These are phyloP conservation scores for Biscogniauxia mediterranea DNA, from an alignment of 2,329 filamentous ascomycete species.

Conservation along the genomic window DNA sequence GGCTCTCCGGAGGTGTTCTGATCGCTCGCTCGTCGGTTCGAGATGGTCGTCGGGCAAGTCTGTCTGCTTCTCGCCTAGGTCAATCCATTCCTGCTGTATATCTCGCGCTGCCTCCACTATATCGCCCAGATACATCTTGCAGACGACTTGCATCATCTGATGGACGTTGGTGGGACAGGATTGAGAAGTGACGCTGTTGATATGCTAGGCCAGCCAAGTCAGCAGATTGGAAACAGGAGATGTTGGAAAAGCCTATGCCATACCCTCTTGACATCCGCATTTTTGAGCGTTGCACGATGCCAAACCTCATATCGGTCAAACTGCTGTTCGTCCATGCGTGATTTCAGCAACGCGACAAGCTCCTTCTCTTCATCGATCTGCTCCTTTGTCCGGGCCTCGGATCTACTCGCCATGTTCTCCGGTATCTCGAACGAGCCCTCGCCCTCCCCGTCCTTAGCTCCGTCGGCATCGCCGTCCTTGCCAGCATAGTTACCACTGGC, in stretches of 20 bases:
- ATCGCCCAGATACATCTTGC: constrained; percentile 75
- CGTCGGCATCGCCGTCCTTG: constrained; percentile 51
- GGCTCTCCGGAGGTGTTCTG: constrained; percentile 42
- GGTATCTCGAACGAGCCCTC: constrained; percentile 58
- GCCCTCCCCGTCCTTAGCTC: constrained; percentile 54
- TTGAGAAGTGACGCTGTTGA: constrained; percentile 79
- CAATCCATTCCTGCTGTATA: constrained; percentile 70
- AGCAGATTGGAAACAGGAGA: neutral
- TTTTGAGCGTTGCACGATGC: constrained; percentile 66
- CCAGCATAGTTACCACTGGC: constrained; percentile 39
- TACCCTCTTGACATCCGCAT: constrained; percentile 67
- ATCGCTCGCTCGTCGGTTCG: constrained; percentile 33
- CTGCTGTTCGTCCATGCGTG: constrained; percentile 64
- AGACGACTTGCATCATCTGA: constrained; percentile 71
- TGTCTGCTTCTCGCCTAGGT: constrained; percentile 55
- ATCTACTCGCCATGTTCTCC: constrained; percentile 39
- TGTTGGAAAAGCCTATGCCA: constrained; percentile 20
- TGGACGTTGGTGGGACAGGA: constrained; percentile 73
- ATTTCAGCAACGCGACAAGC: constrained; percentile 59
- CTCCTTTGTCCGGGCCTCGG: constrained; percentile 58
- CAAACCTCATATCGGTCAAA: constrained; percentile 69
- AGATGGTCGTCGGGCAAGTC: constrained; percentile 44
- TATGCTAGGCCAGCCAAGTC: constrained; percentile 47
- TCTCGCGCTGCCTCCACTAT: constrained; percentile 70
- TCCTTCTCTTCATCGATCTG: constrained; percentile 63